These are phyloP conservation scores for Rhododendron mucronatum DNA, from an alignment of 148 eudicot genomes.

Conservation along the genomic window DNA sequence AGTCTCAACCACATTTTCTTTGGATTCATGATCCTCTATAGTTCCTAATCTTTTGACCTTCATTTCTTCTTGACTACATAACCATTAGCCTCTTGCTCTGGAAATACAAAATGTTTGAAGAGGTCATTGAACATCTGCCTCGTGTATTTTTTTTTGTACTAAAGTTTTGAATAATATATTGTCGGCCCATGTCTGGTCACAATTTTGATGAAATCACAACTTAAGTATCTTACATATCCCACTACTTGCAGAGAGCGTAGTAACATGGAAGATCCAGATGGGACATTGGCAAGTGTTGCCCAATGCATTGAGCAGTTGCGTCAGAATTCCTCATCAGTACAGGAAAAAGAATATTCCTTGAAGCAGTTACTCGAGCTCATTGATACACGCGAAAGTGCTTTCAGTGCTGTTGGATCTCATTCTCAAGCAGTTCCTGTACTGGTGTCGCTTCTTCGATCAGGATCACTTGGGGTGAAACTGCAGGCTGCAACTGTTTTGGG, in stretches of 20 bases:
- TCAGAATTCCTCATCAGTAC: constrained; percentile 66
- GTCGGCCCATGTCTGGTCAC: not conserved
- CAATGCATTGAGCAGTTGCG: constrained; percentile 98
- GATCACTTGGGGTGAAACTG: constrained; percentile 75
- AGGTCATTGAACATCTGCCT: not conserved
- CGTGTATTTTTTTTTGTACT: not conserved
- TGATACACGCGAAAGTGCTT: constrained; percentile 89
- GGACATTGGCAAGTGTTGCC: constrained; percentile 96
- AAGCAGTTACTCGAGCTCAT: constrained; percentile 81
- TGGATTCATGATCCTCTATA: not conserved
- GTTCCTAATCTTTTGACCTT: not conserved
- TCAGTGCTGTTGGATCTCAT: constrained; percentile 99
- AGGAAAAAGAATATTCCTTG: constrained; percentile 79
- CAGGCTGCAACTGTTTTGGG: constrained; percentile 92
- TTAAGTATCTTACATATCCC: constrained; percentile 9
- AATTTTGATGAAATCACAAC: not conserved
- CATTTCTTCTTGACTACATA: not conserved
- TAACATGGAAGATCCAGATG: constrained; percentile 98
- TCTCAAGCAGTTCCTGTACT: constrained; percentile 98
- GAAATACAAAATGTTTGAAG: not conserved
- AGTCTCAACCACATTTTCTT: constrained; percentile 1
- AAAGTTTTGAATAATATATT: not conserved
- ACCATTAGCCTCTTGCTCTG: not conserved
- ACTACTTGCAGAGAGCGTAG: constrained; percentile 71
- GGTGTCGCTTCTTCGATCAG: constrained; percentile 90